Conservation (phyloP, 495 filamentous ascomycete genomes). For the Beverwykella pulmonaria region DNA sequence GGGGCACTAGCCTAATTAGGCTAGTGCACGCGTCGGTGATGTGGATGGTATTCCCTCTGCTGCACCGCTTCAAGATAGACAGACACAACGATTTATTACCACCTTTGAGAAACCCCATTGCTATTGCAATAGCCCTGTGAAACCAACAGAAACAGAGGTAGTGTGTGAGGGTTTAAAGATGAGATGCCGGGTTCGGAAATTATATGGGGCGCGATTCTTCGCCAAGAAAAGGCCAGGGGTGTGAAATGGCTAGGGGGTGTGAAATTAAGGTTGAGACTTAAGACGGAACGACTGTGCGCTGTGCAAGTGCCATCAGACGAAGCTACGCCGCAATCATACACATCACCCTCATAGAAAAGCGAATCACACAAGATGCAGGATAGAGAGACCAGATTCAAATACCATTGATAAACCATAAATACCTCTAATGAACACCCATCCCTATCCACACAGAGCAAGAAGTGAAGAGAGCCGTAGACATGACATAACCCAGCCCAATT, state of each 20-base stretch:
- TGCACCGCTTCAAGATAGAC: too few relatives aligned
- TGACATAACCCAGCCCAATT: not conserved
- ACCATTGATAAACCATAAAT: not conserved
- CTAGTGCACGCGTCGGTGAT: too few relatives aligned
- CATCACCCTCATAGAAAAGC: not conserved
- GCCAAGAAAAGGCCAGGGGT: not conserved
- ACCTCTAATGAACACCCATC: not conserved
- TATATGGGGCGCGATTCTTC: not conserved
- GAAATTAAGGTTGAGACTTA: conserved; percentile 2
- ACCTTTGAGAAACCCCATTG: too few relatives aligned
- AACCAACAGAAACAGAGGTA: too few relatives aligned
- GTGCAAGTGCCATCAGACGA: not conserved
- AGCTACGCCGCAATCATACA: not conserved
- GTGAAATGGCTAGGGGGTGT: not conserved
- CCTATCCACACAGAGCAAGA: not conserved
- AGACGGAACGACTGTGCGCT: not conserved
- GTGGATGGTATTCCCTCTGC: too few relatives aligned
- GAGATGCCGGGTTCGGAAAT: not conserved
- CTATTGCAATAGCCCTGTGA: too few relatives aligned
- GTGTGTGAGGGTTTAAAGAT: too few relatives aligned
- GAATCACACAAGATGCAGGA: not conserved
- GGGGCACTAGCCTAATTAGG: too few relatives aligned
- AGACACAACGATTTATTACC: too few relatives aligned
- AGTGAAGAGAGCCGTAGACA: not conserved
- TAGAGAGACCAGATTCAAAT: not conserved